phyloP scores from a whole-genome alignment of 2,329 filamentous ascomycete genomes.

The Aspergillus caelatus region DNA sequence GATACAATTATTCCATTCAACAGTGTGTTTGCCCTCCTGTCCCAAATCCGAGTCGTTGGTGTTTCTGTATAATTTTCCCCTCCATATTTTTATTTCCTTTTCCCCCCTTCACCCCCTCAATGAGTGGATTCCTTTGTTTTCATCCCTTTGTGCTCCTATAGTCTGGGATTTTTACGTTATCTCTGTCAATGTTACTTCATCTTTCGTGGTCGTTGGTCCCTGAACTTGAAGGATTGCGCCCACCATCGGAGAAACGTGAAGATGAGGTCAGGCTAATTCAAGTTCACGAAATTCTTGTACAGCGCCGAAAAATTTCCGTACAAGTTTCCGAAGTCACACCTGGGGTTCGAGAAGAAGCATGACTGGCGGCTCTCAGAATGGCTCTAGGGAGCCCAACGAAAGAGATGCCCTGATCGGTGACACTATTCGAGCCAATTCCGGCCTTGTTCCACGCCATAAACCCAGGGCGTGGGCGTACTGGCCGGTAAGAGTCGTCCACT shows the following conservation, averaged over 20 bases:
- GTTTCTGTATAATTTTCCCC: not conserved
- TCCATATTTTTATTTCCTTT: constrained; percentile 9
- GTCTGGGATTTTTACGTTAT: not conserved
- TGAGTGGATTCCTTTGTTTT: not conserved
- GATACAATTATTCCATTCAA: not conserved
- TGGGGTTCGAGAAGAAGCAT: constrained; percentile 34
- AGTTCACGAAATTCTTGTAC: constrained; percentile 1
- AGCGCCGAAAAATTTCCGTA: constrained; percentile 33
- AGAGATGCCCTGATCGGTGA: constrained; percentile 36
- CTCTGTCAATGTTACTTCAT: not conserved
- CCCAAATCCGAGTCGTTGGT: not conserved
- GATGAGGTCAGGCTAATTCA: constrained; percentile 13
- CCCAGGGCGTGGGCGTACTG: constrained; percentile 43
- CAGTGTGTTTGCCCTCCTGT: not conserved
- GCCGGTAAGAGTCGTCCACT: constrained; percentile 41
- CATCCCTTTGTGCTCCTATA: not conserved
- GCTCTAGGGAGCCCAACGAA: constrained; percentile 36
- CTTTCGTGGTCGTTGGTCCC: not conserved
- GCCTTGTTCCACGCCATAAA: constrained; percentile 32
- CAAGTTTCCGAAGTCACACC: constrained; percentile 33
- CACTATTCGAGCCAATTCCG: constrained; percentile 22
- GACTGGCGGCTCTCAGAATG: constrained; percentile 34
- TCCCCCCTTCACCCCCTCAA: not conserved
- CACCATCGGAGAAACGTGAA: not conserved
- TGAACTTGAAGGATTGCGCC: not conserved